Percentiles rank a stretch among this genome's conserved stretches.
Evolutionary conservation across 2,329 filamentous ascomycete genomes (phyloP).

Genomic region (Sporothrix pallida): DNA sequence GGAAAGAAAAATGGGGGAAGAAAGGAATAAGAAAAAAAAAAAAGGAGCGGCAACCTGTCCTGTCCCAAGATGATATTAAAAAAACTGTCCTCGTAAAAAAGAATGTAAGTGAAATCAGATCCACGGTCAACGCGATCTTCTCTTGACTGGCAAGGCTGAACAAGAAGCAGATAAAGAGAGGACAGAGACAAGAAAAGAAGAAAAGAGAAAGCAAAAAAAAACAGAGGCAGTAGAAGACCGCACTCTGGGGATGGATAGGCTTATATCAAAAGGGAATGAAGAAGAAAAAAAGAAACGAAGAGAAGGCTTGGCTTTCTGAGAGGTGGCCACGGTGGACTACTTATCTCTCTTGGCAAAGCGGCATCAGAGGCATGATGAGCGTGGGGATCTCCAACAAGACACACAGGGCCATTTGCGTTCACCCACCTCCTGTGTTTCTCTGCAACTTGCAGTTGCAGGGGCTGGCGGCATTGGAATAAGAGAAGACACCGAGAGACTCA

Average conservation of each 20-base stretch:
- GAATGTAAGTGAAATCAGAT: conserved; percentile 39
- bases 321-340: conserved; percentile 33
- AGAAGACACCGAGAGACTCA: conserved; percentile 11
- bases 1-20: background rate
- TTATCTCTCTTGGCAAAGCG: conserved; percentile 40
- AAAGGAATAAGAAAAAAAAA: conserved; percentile 16
- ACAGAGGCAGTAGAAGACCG: conserved; percentile 31
- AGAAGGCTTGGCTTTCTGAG: conserved; percentile 29
- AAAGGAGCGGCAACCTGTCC: conserved; percentile 35
- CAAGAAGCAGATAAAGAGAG: conserved; percentile 36
- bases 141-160: conserved; percentile 42
- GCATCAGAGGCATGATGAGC: conserved; percentile 28
- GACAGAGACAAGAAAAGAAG: conserved; percentile 34
- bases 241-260: conserved; percentile 31
- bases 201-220: conserved; percentile 31
- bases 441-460: conserved; percentile 25
- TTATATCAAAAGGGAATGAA: conserved; percentile 35
- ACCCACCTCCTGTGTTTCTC: background rate
- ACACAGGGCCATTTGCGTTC: conserved; percentile 19
- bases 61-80: conserved; percentile 32
- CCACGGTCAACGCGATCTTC: conserved; percentile 46
- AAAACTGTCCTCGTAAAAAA: conserved; percentile 33
- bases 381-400: conserved; percentile 32
- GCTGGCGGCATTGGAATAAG: background rate
- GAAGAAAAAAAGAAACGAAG: conserved; percentile 33